phyloP scores from a whole-genome alignment of 2,329 filamentous ascomycete species.

The Drechslerella coelobrocha region DNA sequence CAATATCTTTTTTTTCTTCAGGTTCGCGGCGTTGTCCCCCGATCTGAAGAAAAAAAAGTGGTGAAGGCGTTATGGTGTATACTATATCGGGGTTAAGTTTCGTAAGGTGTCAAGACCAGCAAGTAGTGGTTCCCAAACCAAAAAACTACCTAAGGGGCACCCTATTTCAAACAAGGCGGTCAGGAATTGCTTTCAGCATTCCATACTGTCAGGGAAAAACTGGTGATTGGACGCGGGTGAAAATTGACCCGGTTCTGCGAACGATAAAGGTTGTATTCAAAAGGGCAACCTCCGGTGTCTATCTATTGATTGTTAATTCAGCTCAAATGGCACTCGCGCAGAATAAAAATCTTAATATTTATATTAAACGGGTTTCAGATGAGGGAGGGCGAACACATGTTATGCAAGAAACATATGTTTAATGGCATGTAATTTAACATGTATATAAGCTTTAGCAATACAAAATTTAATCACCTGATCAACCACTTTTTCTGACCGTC shows the following conservation, averaged over 20 bases:
- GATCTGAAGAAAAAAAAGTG: conserved; percentile 3
- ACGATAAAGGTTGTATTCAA: neutral
- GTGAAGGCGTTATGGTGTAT: neutral
- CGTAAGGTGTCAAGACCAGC: neutral
- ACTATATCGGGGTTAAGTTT: no score
- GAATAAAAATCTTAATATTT: neutral
- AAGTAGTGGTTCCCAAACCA: neutral
- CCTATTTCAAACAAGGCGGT: neutral
- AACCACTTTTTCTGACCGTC: no score
- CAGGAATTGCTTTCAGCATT: neutral
- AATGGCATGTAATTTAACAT: no score
- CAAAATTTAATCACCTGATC: no score
- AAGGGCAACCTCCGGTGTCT: no score
- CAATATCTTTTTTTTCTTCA: neutral
- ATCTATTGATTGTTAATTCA: neutral
- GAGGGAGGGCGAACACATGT: neutral
- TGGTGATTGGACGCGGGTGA: neutral
- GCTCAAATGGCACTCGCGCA: neutral
- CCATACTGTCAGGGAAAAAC: neutral
- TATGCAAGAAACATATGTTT: neutral
- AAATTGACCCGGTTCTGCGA: neutral
- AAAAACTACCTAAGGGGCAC: neutral
- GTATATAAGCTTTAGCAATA: no score
- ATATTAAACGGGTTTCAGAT: neutral
- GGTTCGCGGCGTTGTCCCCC: neutral